Evolutionary conservation across 2,329 filamentous ascomycete genomes (phyloP).

Genomic region (Fusarium scirpi): DNA sequence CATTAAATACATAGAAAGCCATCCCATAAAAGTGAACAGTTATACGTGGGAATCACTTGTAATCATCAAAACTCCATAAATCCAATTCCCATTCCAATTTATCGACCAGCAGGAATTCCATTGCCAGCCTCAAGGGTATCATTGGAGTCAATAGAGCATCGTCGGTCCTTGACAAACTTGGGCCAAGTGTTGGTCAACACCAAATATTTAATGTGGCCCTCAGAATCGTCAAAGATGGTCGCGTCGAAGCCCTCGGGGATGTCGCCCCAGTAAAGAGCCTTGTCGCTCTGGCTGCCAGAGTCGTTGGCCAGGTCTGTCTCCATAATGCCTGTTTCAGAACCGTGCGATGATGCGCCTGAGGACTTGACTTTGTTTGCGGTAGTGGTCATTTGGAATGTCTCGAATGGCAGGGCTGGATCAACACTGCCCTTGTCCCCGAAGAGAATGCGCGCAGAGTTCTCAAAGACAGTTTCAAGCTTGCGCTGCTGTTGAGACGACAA

Average conservation of each 20-base stretch:
- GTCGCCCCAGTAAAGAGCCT: slow-evolving; percentile 55
- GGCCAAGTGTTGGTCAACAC: slow-evolving; percentile 13
- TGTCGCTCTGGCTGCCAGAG: slow-evolving; percentile 39
- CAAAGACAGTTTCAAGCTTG: slow-evolving; percentile 68
- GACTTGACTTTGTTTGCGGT: slow-evolving; percentile 39
- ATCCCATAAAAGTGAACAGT: too few species aligned
- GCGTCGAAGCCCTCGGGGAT: slow-evolving; percentile 65
- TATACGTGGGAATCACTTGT: slow-evolving; percentile 30
- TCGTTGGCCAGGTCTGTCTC: slow-evolving; percentile 15
- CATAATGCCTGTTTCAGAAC: slow-evolving; percentile 45
- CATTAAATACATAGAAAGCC: slow-evolving; percentile 34
- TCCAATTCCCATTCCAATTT: background rate
- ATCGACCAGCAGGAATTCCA: slow-evolving; percentile 12
- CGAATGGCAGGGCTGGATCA: slow-evolving; percentile 60
- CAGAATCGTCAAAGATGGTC: slow-evolving; percentile 69
- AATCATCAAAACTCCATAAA: slow-evolving; percentile 37
- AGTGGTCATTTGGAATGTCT: slow-evolving; percentile 44
- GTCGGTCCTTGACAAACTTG: slow-evolving; percentile 59
- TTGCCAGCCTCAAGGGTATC: slow-evolving; percentile 41
- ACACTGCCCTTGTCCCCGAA: slow-evolving; percentile 55
- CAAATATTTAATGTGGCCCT: slow-evolving; percentile 73
- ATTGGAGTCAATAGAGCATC: slow-evolving; percentile 50
- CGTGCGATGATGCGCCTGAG: slow-evolving; percentile 32
- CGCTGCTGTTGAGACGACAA: slow-evolving; percentile 68
- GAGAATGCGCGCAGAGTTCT: slow-evolving; percentile 61